Evolutionary conservation across 768 basidiomycete species (phyloP), one percentile per base, ranked within the genome.

Genomic region (Leccinum subtestaceum): DNA sequence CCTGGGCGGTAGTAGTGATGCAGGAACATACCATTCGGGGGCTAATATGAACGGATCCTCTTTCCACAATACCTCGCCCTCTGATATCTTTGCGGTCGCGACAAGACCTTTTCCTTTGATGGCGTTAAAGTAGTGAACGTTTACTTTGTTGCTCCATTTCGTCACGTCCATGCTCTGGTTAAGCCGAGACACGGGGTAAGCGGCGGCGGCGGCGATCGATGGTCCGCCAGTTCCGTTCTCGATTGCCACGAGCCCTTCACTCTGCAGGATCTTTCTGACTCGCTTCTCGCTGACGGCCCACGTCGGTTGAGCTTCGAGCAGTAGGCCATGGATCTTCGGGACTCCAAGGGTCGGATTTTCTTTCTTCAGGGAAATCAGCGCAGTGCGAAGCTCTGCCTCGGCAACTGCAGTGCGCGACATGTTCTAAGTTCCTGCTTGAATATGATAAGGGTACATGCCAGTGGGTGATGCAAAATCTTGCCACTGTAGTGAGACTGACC

Each of bases 201-300:
- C 69, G 21, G 65, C 60, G 10, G n/a, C 19, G 23, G 64, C 60
- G 4, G n/a, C 19, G 27, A 52, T 53, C 53, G 51, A 17, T 31
- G 45, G 58, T 45, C 19, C 43, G 12, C 45, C 53, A 13, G n/a
- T 25, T n/a, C 48, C 58, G 2, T n/a, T 62, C 32, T 53, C 65
- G 2, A 55, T 57, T n/a, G 64, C 68, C 21, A 82, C 72, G 32
- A 87, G 75, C 0, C 84, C 84, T 59, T 83, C 81, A 19, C 68
- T 75, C 62, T 89, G 86, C 2, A 94, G 74, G 51, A 89, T 74
- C 71, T 90, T 93, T 50, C 86, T 76, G 4, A 88, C 80, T 23
- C 93, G 82, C 67, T 93, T 94, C 72, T 95, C 93, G 70, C 90
- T 91, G 62, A 94, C 89, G 0, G 80, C 71, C 91, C 91, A 95